Evolutionary conservation across 768 basidiomycete species (phyloP).

Genomic region (Phlebiopsis gigantea): DNA sequence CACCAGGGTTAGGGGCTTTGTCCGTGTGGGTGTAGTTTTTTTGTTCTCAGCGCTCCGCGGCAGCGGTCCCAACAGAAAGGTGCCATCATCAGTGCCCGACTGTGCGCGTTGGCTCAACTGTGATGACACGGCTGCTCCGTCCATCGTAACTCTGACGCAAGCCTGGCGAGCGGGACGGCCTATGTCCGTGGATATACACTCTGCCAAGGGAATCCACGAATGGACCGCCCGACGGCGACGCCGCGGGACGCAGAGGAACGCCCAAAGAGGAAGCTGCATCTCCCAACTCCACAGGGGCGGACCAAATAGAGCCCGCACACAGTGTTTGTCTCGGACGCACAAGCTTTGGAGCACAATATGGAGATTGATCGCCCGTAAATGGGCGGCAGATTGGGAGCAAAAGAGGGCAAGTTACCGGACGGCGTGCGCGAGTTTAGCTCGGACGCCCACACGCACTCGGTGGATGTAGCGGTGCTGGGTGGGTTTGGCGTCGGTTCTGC

Average conservation of each 20-base stretch:
- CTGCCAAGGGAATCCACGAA: background rate
- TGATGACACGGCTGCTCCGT: background rate
- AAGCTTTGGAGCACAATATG: background rate
- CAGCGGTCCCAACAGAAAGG: background rate
- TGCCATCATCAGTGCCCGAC: background rate
- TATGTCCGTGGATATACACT: background rate
- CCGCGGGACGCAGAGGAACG: slow-evolving; percentile 2
- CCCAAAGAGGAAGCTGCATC: background rate
- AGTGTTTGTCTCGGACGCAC: too few relatives aligned
- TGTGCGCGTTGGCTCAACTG: slow-evolving; percentile 1
- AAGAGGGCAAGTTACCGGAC: background rate
- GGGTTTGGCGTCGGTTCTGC: background rate
- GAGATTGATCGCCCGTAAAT: background rate
- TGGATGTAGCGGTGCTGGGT: background rate
- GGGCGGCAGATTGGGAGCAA: background rate
- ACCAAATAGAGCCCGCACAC: background rate
- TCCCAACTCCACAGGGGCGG: background rate
- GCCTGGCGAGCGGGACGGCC: background rate
- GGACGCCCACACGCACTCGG: background rate
- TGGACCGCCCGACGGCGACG: background rate
- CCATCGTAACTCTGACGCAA: slow-evolving; percentile 1
- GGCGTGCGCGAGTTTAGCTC: background rate
- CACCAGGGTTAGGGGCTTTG: slow-evolving; percentile 1
- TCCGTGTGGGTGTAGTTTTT: too few relatives aligned
- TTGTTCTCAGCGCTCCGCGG: background rate